Evolutionary conservation across 1,139 yeast species (phyloP).

Genomic region (Magnusiomyces paraingens): DNA sequence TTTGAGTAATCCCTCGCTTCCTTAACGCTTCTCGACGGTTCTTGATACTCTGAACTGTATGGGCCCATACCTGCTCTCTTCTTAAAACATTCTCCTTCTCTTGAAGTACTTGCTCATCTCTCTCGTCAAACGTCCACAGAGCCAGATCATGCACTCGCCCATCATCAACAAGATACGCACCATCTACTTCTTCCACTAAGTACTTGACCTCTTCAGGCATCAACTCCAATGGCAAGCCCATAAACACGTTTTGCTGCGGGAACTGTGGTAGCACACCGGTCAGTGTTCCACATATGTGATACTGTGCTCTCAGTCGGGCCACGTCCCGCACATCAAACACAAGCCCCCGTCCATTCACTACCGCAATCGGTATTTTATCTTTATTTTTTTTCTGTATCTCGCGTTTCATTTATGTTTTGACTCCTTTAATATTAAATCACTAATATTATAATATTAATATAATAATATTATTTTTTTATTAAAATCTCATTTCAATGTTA

Average conservation of each 20-base stretch:
- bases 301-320: conserved; percentile 44
- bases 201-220: conserved; percentile 69
- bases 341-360: conserved; percentile 46
- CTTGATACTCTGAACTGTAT: conserved; percentile 18
- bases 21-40: conserved; percentile 23
- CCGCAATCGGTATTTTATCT: conserved; percentile 31
- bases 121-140: conserved; percentile 17
- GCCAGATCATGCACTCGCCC: conserved; percentile 29
- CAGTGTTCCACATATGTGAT: conserved; percentile 63
- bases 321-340: conserved; percentile 50
- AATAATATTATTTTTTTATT: neutral
- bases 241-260: conserved; percentile 84
- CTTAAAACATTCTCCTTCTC: neutral
- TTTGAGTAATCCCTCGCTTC: conserved; percentile 17
- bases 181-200: conserved; percentile 43
- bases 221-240: conserved; percentile 75
- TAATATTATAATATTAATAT: neutral
- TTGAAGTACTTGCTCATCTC: conserved; percentile 17
- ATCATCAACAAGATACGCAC: conserved; percentile 30
- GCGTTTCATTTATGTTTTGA: neutral
- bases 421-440: neutral
- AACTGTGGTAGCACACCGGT: conserved; percentile 69
- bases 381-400: neutral
- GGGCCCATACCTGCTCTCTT: too few species aligned
- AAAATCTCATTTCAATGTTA: neutral